Conservation (phyloP, 257 asterid genomes). For the Phtheirospermum japonicum region DNA sequence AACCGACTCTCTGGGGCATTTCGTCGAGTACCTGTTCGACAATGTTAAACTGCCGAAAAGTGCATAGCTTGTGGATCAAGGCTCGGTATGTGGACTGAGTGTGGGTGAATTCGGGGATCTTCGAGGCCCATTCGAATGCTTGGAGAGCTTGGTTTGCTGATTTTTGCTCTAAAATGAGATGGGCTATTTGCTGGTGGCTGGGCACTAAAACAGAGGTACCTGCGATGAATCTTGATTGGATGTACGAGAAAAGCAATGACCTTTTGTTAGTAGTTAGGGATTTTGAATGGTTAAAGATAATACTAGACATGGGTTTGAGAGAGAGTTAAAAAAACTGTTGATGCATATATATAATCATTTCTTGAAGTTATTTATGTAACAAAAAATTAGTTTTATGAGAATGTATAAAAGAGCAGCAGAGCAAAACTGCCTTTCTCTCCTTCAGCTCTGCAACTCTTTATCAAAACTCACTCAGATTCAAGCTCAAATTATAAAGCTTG, state of each 20-base stretch:
- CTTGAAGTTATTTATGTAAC: too few species aligned
- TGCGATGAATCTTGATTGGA: slow-evolving; percentile 40
- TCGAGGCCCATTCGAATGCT: slow-evolving; percentile 94
- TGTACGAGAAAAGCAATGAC: slow-evolving; percentile 15
- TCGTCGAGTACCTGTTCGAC: slow-evolving; percentile 72
- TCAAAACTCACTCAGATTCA: slow-evolving; percentile 63
- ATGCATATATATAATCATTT: too few species aligned
- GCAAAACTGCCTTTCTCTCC: slow-evolving; percentile 61
- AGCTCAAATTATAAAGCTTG: slow-evolving; percentile 51
- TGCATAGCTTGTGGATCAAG: slow-evolving; percentile 70
- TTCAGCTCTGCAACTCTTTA: slow-evolving; percentile 56
- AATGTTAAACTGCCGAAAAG: slow-evolving; percentile 47
- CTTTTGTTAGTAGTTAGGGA: slow-evolving; percentile 10
- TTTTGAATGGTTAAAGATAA: slow-evolving; percentile 21
- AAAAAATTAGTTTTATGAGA: neutral
- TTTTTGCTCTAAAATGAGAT: slow-evolving; percentile 72
- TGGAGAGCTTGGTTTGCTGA: slow-evolving; percentile 63
- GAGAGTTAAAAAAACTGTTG: too few species aligned
- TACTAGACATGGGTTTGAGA: slow-evolving; percentile 33
- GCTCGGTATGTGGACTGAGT: slow-evolving; percentile 69
- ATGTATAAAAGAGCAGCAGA: slow-evolving; percentile 58
- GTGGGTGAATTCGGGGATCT: slow-evolving; percentile 58
- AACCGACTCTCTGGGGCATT: slow-evolving; percentile 65
- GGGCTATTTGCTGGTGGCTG: slow-evolving; percentile 54
- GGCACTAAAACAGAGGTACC: slow-evolving; percentile 54